Conservation (phyloP, 2,329 filamentous ascomycete genomes). For the Paecilomyces niveus region DNA sequence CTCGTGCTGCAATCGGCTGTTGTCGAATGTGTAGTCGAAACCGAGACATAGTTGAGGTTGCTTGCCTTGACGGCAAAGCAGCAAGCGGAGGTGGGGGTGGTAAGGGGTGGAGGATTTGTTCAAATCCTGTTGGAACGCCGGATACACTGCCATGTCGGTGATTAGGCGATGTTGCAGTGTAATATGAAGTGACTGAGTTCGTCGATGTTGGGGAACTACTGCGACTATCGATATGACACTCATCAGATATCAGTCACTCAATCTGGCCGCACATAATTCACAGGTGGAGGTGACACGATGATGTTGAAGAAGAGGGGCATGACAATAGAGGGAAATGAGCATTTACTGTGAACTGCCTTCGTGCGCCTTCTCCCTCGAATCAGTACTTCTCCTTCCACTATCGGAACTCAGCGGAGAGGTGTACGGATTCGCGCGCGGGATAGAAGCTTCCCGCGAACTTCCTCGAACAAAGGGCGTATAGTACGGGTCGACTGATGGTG, state of each 20-base stretch:
- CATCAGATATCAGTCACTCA: background rate
- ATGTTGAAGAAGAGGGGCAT: background rate
- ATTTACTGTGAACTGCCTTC: background rate
- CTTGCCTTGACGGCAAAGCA: constrained; percentile 14
- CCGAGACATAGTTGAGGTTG: constrained; percentile 17
- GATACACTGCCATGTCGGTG: constrained; percentile 11
- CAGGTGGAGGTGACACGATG: background rate
- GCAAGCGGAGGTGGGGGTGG: constrained; percentile 13
- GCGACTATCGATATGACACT: background rate
- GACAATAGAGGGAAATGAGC: background rate
- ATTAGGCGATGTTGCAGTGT: constrained; percentile 14
- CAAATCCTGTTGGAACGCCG: constrained; percentile 30
- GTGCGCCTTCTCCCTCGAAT: background rate
- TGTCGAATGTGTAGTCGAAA: constrained; percentile 39
- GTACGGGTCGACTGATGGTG: background rate
- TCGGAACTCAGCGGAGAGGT: background rate
- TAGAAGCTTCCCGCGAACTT: background rate
- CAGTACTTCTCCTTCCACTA: background rate
- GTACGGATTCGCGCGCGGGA: background rate
- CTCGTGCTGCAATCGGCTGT: constrained; percentile 39
- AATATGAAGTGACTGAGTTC: background rate
- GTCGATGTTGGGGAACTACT: background rate
- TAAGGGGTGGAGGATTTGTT: constrained; percentile 21
- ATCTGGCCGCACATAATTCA: background rate
- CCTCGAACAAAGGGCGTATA: background rate